phyloP scores from a whole-genome alignment of 2,329 filamentous ascomycete species.

The Parastagonospora nodorum region DNA sequence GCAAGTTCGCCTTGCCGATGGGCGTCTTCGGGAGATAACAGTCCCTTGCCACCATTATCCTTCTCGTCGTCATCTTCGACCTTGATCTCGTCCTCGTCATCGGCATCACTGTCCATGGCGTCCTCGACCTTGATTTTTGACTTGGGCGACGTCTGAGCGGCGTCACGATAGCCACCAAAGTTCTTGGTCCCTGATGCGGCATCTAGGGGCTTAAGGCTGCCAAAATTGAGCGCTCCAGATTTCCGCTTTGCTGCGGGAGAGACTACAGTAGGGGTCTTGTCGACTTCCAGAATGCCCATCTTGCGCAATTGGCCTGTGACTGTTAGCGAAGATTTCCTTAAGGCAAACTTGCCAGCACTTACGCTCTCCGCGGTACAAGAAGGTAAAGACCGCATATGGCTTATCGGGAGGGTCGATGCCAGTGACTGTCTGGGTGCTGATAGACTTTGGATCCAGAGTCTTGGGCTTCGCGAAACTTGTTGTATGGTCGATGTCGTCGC shows the following conservation, averaged over 20 bases:
- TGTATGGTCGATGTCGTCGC: constrained; percentile 91
- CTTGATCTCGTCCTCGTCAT: constrained; percentile 70
- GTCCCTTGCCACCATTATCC: constrained; percentile 59
- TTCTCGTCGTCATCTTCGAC: constrained; percentile 67
- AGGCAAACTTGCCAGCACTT: constrained; percentile 50
- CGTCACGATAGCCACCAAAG: constrained; percentile 85
- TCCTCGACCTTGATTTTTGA: constrained; percentile 58
- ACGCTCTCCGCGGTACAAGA: constrained; percentile 96
- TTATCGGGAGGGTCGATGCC: constrained; percentile 95
- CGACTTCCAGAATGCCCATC: constrained; percentile 81
- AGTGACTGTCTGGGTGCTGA: constrained; percentile 98
- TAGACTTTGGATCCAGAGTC: constrained; percentile 92
- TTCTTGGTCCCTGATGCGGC: constrained; percentile 79
- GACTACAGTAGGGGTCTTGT: constrained; percentile 62
- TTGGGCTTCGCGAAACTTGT: constrained; percentile 98
- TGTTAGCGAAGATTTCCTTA: constrained; percentile 13
- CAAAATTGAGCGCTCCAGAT: constrained; percentile 83
- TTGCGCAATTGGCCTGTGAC: constrained; percentile 85
- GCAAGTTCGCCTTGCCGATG: constrained; percentile 75
- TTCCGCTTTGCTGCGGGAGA: constrained; percentile 73
- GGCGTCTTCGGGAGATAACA: constrained; percentile 71
- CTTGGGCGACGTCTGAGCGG: constrained; percentile 58
- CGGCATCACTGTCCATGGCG: constrained; percentile 77
- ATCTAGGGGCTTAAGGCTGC: constrained; percentile 81
- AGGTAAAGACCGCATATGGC: constrained; percentile 96